Conservation (phyloP, 176 grass and related monocot genomes). For the Chloris gayana region DNA sequence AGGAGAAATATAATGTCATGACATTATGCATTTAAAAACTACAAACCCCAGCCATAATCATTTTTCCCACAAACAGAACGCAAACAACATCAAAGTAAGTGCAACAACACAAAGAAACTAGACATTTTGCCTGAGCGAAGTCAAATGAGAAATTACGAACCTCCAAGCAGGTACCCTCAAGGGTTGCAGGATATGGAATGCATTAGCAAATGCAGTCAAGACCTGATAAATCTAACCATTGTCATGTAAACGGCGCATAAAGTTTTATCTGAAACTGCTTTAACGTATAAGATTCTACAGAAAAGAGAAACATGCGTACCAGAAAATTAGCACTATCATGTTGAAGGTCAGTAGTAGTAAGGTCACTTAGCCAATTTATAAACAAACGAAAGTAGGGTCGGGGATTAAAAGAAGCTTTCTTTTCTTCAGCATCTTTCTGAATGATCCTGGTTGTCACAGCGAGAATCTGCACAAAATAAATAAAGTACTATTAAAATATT, state of each 20-base stretch:
- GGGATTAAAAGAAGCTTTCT: conserved; percentile 81
- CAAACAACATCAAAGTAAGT: not conserved
- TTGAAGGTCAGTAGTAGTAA: conserved; percentile 67
- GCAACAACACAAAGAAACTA: not conserved
- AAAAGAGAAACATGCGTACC: conserved; percentile 47
- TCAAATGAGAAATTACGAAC: conserved; percentile 38
- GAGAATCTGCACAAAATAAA: conserved; percentile 67
- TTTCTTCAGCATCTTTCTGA: conserved; percentile 95
- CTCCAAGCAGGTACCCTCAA: conserved; percentile 61
- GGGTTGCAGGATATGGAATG: conserved; percentile 50
- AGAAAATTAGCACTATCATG: conserved; percentile 75
- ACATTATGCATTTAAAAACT: not conserved
- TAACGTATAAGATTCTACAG: conserved; percentile 14
- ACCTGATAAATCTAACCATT: conserved; percentile 36
- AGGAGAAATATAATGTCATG: not conserved
- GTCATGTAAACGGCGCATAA: conserved; percentile 11
- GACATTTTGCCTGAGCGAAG: not conserved
- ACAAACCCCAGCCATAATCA: not conserved
- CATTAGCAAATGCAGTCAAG: conserved; percentile 53
- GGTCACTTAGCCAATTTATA: conserved; percentile 87
- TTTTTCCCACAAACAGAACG: not conserved
- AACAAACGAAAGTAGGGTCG: conserved; percentile 86
- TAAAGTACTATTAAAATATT: conserved; percentile 23
- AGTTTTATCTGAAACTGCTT: not conserved
- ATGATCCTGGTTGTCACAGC: conserved; percentile 67